Percentiles rank a stretch among this genome's conserved stretches.
Evolutionary conservation across 768 basidiomycete species (phyloP).

Genomic region (Boletus subcaerulescens): DNA sequence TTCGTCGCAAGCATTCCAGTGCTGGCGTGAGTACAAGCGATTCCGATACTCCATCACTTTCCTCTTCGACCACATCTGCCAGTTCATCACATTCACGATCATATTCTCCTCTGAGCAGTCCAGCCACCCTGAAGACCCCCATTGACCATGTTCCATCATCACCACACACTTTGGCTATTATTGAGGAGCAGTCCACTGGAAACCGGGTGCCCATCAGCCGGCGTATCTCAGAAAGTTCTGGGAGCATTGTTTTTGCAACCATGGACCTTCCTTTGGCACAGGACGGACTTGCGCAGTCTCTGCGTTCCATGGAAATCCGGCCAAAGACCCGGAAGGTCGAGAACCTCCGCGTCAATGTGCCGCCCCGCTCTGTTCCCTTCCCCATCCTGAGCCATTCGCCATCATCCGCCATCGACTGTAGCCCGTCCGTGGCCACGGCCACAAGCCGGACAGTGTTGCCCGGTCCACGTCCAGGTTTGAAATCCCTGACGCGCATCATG

Average conservation of each 20-base stretch:
- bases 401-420: slow-evolving; percentile 9
- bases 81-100: slow-evolving; percentile 36
- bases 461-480: slow-evolving; percentile 9
- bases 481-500: slow-evolving; percentile 28
- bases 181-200: slow-evolving; percentile 35
- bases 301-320: slow-evolving; percentile 5
- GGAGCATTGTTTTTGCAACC: slow-evolving; percentile 23
- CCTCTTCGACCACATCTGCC: slow-evolving; percentile 38
- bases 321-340: slow-evolving; percentile 30
- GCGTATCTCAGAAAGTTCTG: slow-evolving; percentile 18
- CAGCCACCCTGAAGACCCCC: slow-evolving; percentile 32
- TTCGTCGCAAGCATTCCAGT: slow-evolving; percentile 26
- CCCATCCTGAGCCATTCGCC: slow-evolving; percentile 16
- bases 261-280: slow-evolving; percentile 10
- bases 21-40: slow-evolving; percentile 34
- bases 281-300: slow-evolving; percentile 20
- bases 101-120: slow-evolving; percentile 34
- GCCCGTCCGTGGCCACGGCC: not conserved
- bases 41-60: slow-evolving; percentile 49
- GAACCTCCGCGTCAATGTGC: slow-evolving; percentile 30
- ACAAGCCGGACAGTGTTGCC: not conserved
- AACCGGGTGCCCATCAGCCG: slow-evolving; percentile 9
- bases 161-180: slow-evolving; percentile 34
- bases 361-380: slow-evolving; percentile 15
- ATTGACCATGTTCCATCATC: slow-evolving; percentile 24